Base-by-base conservation (phyloP, 176 grass and related monocot genomes). In the Phoenix roebelenii region DNA sequence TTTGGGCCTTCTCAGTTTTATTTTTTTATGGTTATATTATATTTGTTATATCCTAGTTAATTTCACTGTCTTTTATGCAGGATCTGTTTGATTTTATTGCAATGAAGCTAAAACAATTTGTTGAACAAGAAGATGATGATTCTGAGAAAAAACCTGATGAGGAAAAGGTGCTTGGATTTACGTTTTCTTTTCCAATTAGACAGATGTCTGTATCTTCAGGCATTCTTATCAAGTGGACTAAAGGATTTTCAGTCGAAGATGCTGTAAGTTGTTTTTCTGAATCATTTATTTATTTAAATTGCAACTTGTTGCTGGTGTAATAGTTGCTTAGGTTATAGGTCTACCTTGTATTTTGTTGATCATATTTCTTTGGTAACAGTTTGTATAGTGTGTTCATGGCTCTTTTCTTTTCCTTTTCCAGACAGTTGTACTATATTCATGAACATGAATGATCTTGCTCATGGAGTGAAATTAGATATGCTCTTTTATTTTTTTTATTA, bases 101-200 rank as follows among this genome's bases (percentile, higher is more conserved):
- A 15, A 68, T 49, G 2, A 73, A 52, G 29, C 66, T 90, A 54
- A 90, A 90, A 72, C 77, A 73, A 24, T 90, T 96, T 23, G 75
- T 96, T 69, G 72, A 79, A 76, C 77, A 24, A 58, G 83, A 90
- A 50, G 74, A 72, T 48, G 72, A 59, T 15, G 63, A 66, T 67
- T 39, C 50, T 51, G 25, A 66, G 56, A 53, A 66, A 60, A 57
- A 55, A 20, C 22, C 65, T 70, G 81, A 72, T 35, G 54, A 77
- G 23, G 74, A 60, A 58, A 91, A 5, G 59, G 81, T 59, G 23
- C 81, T 97, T 69, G 92, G 87, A 22, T 91, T 97, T 83, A 91
- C 92, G 54, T 97, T 97, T 85, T 91, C 92, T 15, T 97, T 97
- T 64, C 92, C 92, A 5, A 22, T 91, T 4, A 85, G 54, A 83